Percentiles rank a stretch among this genome's conserved stretches.
Conservation (phyloP, 176 grass and related monocot genomes). For the Carex cristatella region DNA sequence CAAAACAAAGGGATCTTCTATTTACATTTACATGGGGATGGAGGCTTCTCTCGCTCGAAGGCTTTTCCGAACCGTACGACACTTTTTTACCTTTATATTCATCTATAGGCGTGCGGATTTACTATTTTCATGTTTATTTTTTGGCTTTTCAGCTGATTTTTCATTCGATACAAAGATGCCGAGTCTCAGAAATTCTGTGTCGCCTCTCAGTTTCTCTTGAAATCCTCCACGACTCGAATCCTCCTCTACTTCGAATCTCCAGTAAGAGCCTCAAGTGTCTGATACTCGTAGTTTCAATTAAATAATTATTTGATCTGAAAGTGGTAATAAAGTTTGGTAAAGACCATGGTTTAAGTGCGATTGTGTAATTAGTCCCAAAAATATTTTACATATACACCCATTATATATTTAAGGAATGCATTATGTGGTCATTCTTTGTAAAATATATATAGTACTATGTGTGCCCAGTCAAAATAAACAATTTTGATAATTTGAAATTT, state of each 20-base stretch:
- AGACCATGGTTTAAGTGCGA: not conserved
- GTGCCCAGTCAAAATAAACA: not conserved
- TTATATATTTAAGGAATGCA: not conserved
- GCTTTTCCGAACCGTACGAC: not conserved
- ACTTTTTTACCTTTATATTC: not conserved
- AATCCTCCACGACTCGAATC: not conserved
- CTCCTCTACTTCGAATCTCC: conserved; percentile 7
- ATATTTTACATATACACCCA: not conserved
- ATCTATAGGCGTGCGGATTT: not conserved
- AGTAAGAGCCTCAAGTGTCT: not conserved
- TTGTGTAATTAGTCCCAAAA: not conserved
- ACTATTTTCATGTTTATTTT: not conserved
- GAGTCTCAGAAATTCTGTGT: not conserved
- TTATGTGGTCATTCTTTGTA: not conserved
- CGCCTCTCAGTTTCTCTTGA: conserved; percentile 17
- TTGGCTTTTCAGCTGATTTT: conserved; percentile 15
- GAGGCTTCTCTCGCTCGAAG: not conserved
- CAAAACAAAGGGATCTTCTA: not conserved
- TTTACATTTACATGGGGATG: not conserved
- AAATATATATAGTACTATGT: not conserved
- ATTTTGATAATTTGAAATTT: not conserved
- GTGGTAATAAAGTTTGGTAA: not conserved
- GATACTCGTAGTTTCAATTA: not conserved
- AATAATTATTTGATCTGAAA: not conserved
- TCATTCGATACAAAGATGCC: conserved; percentile 10